phyloP scores from a whole-genome alignment of 305 asterid genomes.

The Fraxinus baroniana region DNA sequence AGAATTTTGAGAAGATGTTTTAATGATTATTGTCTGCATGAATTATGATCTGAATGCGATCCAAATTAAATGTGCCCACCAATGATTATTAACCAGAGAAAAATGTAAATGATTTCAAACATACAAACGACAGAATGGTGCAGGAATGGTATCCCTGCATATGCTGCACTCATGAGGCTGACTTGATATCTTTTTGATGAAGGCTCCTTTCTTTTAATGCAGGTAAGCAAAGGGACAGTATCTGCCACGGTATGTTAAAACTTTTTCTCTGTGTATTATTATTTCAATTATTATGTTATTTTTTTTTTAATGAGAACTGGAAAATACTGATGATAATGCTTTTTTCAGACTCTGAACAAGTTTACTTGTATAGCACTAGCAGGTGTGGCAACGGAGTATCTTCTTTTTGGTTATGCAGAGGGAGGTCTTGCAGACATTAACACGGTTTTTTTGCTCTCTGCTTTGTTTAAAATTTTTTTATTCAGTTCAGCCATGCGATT shows the following conservation, averaged over 20 bases:
- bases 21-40: neutral
- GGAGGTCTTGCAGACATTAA: conserved; percentile 89
- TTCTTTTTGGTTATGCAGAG: conserved; percentile 77
- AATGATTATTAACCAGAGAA: neutral
- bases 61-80: neutral
- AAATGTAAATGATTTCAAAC: neutral
- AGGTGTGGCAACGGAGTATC: conserved; percentile 91
- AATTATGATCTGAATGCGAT: neutral
- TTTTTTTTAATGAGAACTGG: neutral
- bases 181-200: neutral
- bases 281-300: neutral
- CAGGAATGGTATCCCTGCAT: neutral
- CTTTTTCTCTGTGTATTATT: neutral
- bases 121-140: neutral
- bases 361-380: conserved; percentile 93
- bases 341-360: conserved; percentile 70
- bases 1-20: neutral
- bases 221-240: conserved; percentile 83
- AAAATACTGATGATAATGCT: conserved; percentile 22
- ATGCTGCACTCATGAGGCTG: neutral
- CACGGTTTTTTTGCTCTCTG: conserved; percentile 45
- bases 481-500: neutral
- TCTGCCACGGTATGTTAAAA: conserved; percentile 59
- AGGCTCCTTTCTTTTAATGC: conserved; percentile 26
- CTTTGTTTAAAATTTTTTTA: neutral